Evolutionary conservation across 2,329 filamentous ascomycete species (phyloP).

Genomic region (Lasiodiplodia hormozganensis): DNA sequence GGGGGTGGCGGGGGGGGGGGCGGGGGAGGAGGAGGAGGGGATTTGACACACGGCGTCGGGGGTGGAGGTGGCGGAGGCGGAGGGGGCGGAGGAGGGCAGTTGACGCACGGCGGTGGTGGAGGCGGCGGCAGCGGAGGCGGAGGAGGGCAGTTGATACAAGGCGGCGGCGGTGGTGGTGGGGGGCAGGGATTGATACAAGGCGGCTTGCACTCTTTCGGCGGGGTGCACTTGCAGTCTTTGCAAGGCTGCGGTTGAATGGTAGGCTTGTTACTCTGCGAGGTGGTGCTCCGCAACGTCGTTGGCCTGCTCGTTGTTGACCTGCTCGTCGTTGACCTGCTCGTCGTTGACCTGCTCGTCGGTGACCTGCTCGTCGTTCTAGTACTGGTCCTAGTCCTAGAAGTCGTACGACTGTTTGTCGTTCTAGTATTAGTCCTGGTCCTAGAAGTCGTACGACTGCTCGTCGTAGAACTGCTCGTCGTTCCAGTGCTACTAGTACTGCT

Average conservation of each 20-base stretch:
- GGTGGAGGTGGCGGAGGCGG: too few species aligned
- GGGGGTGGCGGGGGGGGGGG: too few species aligned
- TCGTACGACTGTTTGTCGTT: background rate
- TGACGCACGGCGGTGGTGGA: background rate
- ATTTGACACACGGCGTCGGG: background rate
- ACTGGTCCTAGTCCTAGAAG: background rate
- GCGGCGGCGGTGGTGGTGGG: background rate
- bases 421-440: background rate
- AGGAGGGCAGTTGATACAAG: background rate
- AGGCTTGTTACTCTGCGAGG: too few species aligned
- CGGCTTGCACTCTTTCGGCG: background rate
- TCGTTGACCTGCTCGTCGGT: background rate
- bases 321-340: background rate
- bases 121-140: background rate
- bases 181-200: background rate
- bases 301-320: background rate
- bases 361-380: background rate
- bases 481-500: too few species aligned
- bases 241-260: too few species aligned
- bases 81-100: background rate
- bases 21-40: too few species aligned
- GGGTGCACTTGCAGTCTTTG: background rate
- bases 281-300: too few species aligned
- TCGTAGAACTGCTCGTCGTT: too few species aligned
- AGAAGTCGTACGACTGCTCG: background rate